Evolutionary conservation across 2,329 filamentous ascomycete species (phyloP), one percentile per base, ranked within the genome.

Genomic region (Alternaria brassicae): DNA sequence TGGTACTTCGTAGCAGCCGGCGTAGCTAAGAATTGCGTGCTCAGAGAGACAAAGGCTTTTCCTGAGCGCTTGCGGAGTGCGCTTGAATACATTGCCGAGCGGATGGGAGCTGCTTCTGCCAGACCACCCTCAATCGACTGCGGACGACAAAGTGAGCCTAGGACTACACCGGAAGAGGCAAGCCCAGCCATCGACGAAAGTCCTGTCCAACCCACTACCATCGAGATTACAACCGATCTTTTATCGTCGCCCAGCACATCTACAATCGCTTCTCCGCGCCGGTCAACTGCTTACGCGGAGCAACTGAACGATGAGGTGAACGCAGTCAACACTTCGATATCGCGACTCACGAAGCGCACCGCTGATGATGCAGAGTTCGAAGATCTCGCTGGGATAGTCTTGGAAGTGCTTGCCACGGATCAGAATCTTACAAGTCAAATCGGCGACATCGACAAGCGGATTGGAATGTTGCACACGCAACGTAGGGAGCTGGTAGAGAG

Each of bases 1-100:
- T 64, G 52, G 37, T 64, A 64, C 41, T 64, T 64, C 34, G 40
- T 64, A 36, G 61, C 58, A 34, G 53, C 58, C 13, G 54, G 51
- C 4, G 50, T 61, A 42, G 54, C 54, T 8, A 61, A 54, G 30
- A 23, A 54, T 40, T 34, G 37, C 23, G 34, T 61, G 15, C 41
- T 57, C n/a, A 50, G 28, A 32, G 58, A 61, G 30, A 50, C 42
- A 9, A 56, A 45, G 36, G 42, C 40, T 19, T 61, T 44, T 57
- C 53, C 49, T 17, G 28, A 53, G 39, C 40, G 41, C 9, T 53
- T 61, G 21, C 47, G 32, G 17, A 19, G 7, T 12, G 49, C 36
- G 23, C 53, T 61, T 15, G 41, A 36, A 45, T 56, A 39, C 40
- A 57, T 57, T 21, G 36, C 53, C 17, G 9, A 27, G 21, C 41